Base-by-base conservation (phyloP, 1,284 basidiomycete species). In the Trametes pubescens region DNA sequence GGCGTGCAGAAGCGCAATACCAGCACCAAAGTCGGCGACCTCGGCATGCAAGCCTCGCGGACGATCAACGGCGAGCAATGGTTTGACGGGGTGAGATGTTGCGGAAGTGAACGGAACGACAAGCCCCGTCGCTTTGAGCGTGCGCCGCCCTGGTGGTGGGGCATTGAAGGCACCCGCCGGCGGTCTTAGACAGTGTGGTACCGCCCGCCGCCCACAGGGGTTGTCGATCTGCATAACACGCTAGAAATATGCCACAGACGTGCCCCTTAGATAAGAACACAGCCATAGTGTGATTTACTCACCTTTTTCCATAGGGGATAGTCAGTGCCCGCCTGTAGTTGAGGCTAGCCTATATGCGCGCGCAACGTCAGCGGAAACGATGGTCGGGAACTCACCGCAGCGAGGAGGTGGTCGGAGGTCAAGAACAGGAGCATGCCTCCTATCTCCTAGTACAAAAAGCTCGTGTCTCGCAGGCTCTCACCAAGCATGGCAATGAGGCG, bases 1-100 rank as follows among this genome's bases (percentile, higher is more conserved):
- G 52, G 60, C 60, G 26, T 32, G 32, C 38, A 46, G 29, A 34
- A 21, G 8, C 51, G 24, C 24, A 29, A 24, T 16, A 29, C 49
- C 14, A 18, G 44, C 32, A 13, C 56, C 46, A 10, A 26, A n/a
- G 13, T 46, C 52, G 59, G 52, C 43, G 24, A 46, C 37, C 51
- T 60, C 51, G 59, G 51, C 34, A 21, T 34, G 38, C 29, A 18
- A n/a, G 43, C 24, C 18, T n/a, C 14, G 43, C 6, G 24, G 26
- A 34, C 49, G 35, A n/a, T 16, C n/a, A 13, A 32, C 14, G 35
- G 10, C 10, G 9, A 34, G 32, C 22, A 55, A 34, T 34, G 24
- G 34, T 6, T 51, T 32, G 34, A 21, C 44, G 44, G n/a, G 22
- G 44, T 9, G 21, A 26, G 22, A 10, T 11, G 21, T 11, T 14